Percentiles rank a stretch among this genome's conserved stretches.
phyloP scores from a whole-genome alignment of 768 basidiomycete species.

The Boletus rubroflammeus region DNA sequence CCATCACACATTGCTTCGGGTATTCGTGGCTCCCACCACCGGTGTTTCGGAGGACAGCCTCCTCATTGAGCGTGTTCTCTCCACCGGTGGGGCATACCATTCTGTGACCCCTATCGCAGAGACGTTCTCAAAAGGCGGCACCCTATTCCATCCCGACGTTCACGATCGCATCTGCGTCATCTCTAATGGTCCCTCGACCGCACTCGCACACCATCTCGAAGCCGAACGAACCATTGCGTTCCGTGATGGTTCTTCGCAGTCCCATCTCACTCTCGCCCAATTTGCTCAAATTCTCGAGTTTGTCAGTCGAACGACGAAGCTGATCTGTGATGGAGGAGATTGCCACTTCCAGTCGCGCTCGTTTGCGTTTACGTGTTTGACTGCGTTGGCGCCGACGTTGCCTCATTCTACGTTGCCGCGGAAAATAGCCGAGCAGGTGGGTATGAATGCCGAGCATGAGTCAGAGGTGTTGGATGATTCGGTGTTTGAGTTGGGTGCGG shows the following conservation, averaged over 20 bases:
- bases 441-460: not conserved
- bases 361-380: slow-evolving; percentile 12
- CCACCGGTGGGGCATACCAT: slow-evolving; percentile 1
- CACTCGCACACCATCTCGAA: not conserved
- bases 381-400: slow-evolving; percentile 1
- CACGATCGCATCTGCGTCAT: slow-evolving; percentile 8
- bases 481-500: slow-evolving; percentile 9
- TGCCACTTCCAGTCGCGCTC: slow-evolving; percentile 13
- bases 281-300: slow-evolving; percentile 7
- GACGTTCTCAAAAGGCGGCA: not conserved
- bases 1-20: slow-evolving; percentile 9
- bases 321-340: slow-evolving; percentile 6
- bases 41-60: not conserved
- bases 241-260: not conserved
- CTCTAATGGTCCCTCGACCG: not conserved
- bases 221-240: slow-evolving; percentile 12
- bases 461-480: not conserved
- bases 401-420: not conserved
- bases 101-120: slow-evolving; percentile 1
- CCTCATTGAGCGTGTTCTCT: slow-evolving; percentile 17
- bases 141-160: slow-evolving; percentile 7
- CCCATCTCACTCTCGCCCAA: not conserved
- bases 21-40: not conserved
- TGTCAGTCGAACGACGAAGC: not conserved
- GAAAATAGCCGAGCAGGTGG: not conserved